Conservation (phyloP, 2,329 filamentous ascomycete species). For the Mollisia scopiformis region DNA sequence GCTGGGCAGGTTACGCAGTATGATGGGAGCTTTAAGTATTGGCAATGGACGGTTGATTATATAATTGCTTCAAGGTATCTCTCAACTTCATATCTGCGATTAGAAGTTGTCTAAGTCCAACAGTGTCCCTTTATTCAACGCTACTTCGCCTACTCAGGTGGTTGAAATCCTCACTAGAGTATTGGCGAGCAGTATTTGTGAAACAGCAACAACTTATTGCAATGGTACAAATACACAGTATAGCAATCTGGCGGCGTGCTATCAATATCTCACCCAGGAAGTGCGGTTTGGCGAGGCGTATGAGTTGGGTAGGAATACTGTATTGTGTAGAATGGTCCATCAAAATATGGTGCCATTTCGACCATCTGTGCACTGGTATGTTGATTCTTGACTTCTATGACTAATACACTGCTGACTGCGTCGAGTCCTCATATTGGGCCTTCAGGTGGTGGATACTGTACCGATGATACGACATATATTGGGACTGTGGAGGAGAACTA, state of each 20-base stretch:
- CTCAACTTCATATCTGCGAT: conserved; percentile 1
- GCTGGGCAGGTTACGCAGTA: conserved; percentile 8
- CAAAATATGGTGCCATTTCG: conserved; percentile 8
- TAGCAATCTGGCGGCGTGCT: not conserved
- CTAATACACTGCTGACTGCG: conserved; percentile 4
- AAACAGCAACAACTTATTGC: conserved; percentile 6
- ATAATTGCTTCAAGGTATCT: conserved; percentile 10
- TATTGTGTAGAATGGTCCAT: conserved; percentile 10
- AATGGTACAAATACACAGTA: conserved; percentile 11
- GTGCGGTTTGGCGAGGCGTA: conserved; percentile 1
- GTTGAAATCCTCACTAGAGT: conserved; percentile 10
- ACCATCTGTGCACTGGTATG: conserved; percentile 7
- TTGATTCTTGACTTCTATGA: conserved; percentile 12
- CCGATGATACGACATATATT: conserved; percentile 6
- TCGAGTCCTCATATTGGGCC: conserved; percentile 5
- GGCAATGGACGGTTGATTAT: conserved; percentile 9
- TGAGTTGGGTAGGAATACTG: conserved; percentile 6
- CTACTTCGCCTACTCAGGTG: conserved; percentile 2
- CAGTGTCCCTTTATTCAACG: conserved; percentile 7
- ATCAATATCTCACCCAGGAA: conserved; percentile 4
- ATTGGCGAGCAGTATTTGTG: conserved; percentile 8
- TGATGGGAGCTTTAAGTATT: conserved; percentile 15
- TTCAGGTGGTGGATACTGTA: conserved; percentile 6
- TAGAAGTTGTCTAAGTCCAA: conserved; percentile 5
- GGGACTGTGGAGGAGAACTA: conserved; percentile 3